phyloP scores from a whole-genome alignment of 2,329 filamentous ascomycete species.

The Penicillium concentricum region DNA sequence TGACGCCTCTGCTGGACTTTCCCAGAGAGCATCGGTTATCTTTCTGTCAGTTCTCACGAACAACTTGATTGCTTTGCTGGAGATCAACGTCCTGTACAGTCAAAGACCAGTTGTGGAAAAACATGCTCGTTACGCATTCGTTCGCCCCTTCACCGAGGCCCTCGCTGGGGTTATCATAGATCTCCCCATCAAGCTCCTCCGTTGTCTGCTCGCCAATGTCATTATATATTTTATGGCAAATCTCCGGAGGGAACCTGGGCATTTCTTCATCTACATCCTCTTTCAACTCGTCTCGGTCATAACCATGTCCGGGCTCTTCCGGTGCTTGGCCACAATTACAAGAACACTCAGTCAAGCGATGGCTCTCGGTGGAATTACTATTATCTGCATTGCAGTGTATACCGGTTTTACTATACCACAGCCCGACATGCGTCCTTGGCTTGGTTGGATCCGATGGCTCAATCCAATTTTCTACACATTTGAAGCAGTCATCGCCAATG shows the following conservation, averaged over 20 bases:
- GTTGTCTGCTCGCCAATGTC: not conserved
- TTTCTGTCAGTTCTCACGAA: slow-evolving; percentile 3
- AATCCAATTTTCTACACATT: slow-evolving; percentile 67
- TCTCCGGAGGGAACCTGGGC: not conserved
- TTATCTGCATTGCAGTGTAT: slow-evolving; percentile 62
- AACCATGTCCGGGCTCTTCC: slow-evolving; percentile 59
- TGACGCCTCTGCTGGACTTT: slow-evolving; percentile 66
- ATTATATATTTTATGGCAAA: not conserved
- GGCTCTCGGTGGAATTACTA: slow-evolving; percentile 53
- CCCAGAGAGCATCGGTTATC: slow-evolving; percentile 69
- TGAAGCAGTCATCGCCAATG: slow-evolving; percentile 57
- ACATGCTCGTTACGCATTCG: slow-evolving; percentile 81
- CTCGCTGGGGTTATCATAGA: slow-evolving; percentile 48
- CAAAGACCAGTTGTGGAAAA: slow-evolving; percentile 82
- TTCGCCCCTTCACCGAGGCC: slow-evolving; percentile 71
- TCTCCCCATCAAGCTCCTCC: not conserved
- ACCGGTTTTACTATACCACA: slow-evolving; percentile 63
- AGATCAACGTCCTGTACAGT: not conserved
- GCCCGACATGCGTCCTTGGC: slow-evolving; percentile 52
- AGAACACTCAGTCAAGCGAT: slow-evolving; percentile 64
- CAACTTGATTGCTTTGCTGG: not conserved
- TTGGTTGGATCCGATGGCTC: slow-evolving; percentile 65
- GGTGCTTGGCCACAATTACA: slow-evolving; percentile 59
- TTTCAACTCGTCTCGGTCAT: slow-evolving; percentile 36
- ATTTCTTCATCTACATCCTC: slow-evolving; percentile 2